These are phyloP conservation scores for Dactylorhiza incarnata DNA, from an alignment of 106 monocot genomes.

Conservation along the genomic window DNA sequence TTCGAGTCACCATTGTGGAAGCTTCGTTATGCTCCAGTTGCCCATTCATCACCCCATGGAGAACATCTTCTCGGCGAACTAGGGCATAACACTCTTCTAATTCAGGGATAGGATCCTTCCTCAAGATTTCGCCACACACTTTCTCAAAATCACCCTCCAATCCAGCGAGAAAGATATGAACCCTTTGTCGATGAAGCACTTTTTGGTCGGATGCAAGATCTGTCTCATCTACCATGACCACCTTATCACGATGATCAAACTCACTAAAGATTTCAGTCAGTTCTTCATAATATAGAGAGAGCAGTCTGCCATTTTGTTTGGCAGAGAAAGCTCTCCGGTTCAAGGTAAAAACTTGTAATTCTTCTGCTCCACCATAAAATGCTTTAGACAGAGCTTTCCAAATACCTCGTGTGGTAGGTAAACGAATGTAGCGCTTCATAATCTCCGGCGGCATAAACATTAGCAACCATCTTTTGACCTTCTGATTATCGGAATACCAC, in stretches of 20 bases:
- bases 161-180: neutral
- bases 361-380: neutral
- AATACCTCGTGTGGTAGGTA: neutral
- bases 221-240: neutral
- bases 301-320: neutral
- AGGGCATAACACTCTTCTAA: neutral
- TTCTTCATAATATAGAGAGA: neutral
- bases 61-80: neutral
- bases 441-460: neutral
- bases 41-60: neutral
- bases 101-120: neutral
- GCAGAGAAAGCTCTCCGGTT: neutral
- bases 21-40: neutral
- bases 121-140: neutral
- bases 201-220: neutral
- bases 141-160: neutral
- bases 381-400: constrained; percentile 3
- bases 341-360: neutral
- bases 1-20: neutral
- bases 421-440: constrained; percentile 1
- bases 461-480: neutral
- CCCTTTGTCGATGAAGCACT: neutral
- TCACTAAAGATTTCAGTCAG: neutral
- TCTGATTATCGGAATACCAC: constrained; percentile 5
- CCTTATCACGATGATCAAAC: neutral